Conservation (phyloP, 495 filamentous ascomycete species). For the Tuber umbilicatum region DNA sequence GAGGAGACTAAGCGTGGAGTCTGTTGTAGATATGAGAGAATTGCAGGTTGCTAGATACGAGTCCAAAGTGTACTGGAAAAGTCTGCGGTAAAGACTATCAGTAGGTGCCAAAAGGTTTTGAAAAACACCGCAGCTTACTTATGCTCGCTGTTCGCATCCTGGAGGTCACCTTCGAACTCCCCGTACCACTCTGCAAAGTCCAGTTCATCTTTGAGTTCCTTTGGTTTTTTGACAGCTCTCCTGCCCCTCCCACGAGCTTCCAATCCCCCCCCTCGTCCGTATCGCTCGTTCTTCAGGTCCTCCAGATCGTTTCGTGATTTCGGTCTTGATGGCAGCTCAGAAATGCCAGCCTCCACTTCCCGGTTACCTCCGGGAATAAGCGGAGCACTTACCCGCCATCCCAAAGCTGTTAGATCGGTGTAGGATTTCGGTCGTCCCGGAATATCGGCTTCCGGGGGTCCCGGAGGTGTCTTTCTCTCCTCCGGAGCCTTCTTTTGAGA, state of each 20-base stretch:
- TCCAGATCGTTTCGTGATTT: slow-evolving; percentile 47
- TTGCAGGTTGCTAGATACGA: slow-evolving; percentile 73
- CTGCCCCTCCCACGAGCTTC: slow-evolving; percentile 8
- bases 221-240: slow-evolving; percentile 4
- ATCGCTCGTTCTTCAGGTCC: slow-evolving; percentile 44
- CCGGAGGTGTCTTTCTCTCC: slow-evolving; percentile 50
- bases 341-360: slow-evolving; percentile 39
- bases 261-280: slow-evolving; percentile 33
- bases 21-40: slow-evolving; percentile 67
- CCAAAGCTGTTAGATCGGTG: slow-evolving; percentile 54
- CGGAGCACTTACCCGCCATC: slow-evolving; percentile 53
- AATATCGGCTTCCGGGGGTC: slow-evolving; percentile 47
- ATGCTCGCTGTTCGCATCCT: slow-evolving; percentile 80
- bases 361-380: slow-evolving; percentile 45
- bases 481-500: slow-evolving; percentile 44
- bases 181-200: slow-evolving; percentile 60
- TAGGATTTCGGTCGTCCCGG: slow-evolving; percentile 69
- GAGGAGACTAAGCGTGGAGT: slow-evolving; percentile 64
- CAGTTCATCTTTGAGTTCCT: slow-evolving; percentile 47
- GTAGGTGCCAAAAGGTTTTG: background rate
- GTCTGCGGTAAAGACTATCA: slow-evolving; percentile 21
- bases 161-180: slow-evolving; percentile 57
- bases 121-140: slow-evolving; percentile 50
- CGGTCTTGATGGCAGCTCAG: slow-evolving; percentile 23
- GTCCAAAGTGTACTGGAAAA: slow-evolving; percentile 47